Evolutionary conservation across 2,329 filamentous ascomycete species (phyloP).

Genomic region (Incumbomyces lentus): DNA sequence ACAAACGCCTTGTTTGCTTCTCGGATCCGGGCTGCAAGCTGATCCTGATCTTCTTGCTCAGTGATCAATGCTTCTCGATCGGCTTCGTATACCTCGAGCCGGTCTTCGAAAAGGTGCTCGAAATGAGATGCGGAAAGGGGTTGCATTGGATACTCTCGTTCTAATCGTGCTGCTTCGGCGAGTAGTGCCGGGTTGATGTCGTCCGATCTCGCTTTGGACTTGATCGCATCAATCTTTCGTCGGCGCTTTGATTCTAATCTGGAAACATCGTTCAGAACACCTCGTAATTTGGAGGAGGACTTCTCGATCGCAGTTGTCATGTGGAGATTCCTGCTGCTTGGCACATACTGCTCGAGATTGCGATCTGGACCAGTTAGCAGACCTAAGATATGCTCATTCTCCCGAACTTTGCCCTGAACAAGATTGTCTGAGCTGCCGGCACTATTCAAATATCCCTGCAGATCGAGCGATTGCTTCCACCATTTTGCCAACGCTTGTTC

Average conservation of each 20-base stretch:
- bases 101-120: constrained; percentile 76
- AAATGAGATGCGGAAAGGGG: constrained; percentile 81
- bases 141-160: constrained; percentile 76
- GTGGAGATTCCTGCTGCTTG: constrained; percentile 66
- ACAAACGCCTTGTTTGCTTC: constrained; percentile 72
- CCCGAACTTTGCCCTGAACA: constrained; percentile 67
- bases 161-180: constrained; percentile 70
- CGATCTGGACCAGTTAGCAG: constrained; percentile 71
- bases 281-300: constrained; percentile 65
- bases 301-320: constrained; percentile 73
- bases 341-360: constrained; percentile 77
- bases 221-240: constrained; percentile 67
- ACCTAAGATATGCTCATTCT: constrained; percentile 62
- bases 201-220: constrained; percentile 71
- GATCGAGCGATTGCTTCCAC: constrained; percentile 64
- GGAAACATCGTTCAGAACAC: constrained; percentile 72
- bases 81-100: constrained; percentile 69
- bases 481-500: constrained; percentile 60
- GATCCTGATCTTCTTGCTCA: constrained; percentile 67
- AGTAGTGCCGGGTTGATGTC: constrained; percentile 78
- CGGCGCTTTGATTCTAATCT: constrained; percentile 71
- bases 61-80: constrained; percentile 62
- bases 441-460: constrained; percentile 74
- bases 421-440: constrained; percentile 56
- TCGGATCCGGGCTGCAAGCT: constrained; percentile 56